Percentiles rank a stretch among this genome's conserved stretches.
Conservation (phyloP, 148 eudicot genomes). For the Rhododendron vialii region DNA sequence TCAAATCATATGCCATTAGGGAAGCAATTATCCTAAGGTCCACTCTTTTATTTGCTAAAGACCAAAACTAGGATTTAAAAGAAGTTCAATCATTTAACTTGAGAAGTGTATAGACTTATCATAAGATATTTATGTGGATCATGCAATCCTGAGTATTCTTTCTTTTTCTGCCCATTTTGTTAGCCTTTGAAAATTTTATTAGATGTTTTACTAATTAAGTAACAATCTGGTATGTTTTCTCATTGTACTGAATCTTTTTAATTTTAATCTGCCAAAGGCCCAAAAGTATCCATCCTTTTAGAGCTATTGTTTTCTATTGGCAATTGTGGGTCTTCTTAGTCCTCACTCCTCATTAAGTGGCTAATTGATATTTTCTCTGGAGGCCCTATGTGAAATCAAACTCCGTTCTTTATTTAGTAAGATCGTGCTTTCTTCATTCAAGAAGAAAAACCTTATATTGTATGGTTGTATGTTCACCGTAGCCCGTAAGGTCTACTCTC, state of each 20-base stretch:
- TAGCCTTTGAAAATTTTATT: neutral
- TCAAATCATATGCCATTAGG: neutral
- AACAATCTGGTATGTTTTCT: neutral
- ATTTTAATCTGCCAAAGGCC: neutral
- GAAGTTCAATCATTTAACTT: neutral
- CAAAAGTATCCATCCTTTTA: neutral
- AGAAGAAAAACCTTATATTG: neutral
- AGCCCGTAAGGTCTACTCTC: neutral
- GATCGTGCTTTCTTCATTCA: too few relatives aligned
- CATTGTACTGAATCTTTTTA: constrained; percentile 3
- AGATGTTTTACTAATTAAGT: neutral
- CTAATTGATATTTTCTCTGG: too few relatives aligned
- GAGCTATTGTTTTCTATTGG: neutral
- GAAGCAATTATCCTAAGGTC: neutral
- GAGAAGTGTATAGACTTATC: neutral
- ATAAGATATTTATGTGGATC: neutral
- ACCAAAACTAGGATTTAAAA: neutral
- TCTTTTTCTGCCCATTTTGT: neutral
- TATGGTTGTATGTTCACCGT: neutral
- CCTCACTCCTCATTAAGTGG: too few relatives aligned
- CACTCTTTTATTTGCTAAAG: neutral
- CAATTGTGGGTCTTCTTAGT: neutral
- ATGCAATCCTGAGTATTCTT: neutral
- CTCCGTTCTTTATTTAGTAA: too few relatives aligned
- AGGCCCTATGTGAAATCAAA: too few relatives aligned